Evolutionary conservation across 2,329 filamentous ascomycete species (phyloP), one percentile per base, ranked within the genome.

Genomic region (Taxawa tesnikishii): DNA sequence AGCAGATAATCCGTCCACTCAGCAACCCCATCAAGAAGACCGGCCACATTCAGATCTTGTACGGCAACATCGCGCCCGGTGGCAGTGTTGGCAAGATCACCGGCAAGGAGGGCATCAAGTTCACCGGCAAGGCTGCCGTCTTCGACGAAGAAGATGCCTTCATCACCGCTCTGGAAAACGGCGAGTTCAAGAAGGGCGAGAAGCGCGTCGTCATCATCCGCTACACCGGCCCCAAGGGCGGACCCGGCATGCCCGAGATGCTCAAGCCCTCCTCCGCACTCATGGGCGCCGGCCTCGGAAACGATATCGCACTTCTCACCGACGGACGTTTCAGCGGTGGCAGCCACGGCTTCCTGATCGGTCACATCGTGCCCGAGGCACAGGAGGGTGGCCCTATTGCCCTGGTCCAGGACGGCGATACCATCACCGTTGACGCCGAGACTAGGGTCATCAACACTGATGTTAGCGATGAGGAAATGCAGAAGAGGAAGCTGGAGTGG

Each of bases 201-300:
- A 83, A 83, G 59, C 80, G 74, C 1, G 79, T 83, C 25, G 76
- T 83, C 17, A 73, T 83, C 32, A 82, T 83, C 54, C 73, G 79
- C 27, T 83, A 82, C 53, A 75, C 79, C 54, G 88, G 88, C 0
- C 88, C 88, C 9, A 87, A 83, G 52, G 88, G 88, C 40, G 88
- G 88, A 0, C 88, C 88, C 0, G 88, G 88, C 26, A 96, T 96
- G 88, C 88, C 87, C 2, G 88, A 96, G 59, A 85, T 94, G 58
- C 70, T 96, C 27, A 84, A 81, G 53, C 83, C 88, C 8, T 81
- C 74, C 37, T 85, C 85, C 0, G 83, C 87, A 12, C 83, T 96
- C 44, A 94, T 94, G 80, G 88, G 88, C 29, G 88, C 88, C 1
- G 81, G 81, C 9, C 65, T 96, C 32, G 38, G 38, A 15, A 83